phyloP scores from a whole-genome alignment of 2,329 filamentous ascomycete genomes.

The Ceratocystis colombiana region DNA sequence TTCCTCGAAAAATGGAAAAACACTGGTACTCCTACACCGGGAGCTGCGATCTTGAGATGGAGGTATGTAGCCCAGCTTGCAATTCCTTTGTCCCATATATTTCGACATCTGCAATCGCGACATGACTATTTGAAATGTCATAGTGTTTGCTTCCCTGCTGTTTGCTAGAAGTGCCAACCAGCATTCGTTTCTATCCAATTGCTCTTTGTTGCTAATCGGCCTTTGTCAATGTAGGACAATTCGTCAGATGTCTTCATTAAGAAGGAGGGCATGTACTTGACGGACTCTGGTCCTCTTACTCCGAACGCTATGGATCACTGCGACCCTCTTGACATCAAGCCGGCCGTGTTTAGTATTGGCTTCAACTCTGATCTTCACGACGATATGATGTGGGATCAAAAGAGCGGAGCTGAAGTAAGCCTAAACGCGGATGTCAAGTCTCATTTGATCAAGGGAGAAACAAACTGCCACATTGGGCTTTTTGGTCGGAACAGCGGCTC shows the following conservation, averaged over 20 bases:
- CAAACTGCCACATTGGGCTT: not conserved
- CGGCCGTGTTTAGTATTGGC: not conserved
- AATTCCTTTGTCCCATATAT: not conserved
- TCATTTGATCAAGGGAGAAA: not conserved
- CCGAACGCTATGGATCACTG: not conserved
- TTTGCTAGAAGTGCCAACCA: not conserved
- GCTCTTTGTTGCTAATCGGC: not conserved
- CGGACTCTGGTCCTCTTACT: not conserved
- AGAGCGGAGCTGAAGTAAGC: not conserved
- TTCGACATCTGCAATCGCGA: not conserved
- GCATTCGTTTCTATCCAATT: not conserved
- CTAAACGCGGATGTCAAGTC: not conserved
- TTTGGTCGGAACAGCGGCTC: not conserved
- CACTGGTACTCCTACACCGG: conserved; percentile 14
- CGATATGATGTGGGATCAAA: not conserved
- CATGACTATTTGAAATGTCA: not conserved
- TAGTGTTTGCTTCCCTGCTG: not conserved
- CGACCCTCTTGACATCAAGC: not conserved
- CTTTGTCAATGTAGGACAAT: not conserved
- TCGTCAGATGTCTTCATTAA: conserved; percentile 3
- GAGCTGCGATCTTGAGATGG: conserved; percentile 4
- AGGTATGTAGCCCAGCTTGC: conserved; percentile 8
- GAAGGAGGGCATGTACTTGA: conserved; percentile 4
- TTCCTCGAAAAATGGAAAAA: conserved; percentile 16
- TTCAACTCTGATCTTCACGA: not conserved